A percentile compares a stretch with the other conserved stretches of the same genome.
Conservation (phyloP, 139 green algal genomes). For the Chlamydomonas asymmetrica region DNA sequence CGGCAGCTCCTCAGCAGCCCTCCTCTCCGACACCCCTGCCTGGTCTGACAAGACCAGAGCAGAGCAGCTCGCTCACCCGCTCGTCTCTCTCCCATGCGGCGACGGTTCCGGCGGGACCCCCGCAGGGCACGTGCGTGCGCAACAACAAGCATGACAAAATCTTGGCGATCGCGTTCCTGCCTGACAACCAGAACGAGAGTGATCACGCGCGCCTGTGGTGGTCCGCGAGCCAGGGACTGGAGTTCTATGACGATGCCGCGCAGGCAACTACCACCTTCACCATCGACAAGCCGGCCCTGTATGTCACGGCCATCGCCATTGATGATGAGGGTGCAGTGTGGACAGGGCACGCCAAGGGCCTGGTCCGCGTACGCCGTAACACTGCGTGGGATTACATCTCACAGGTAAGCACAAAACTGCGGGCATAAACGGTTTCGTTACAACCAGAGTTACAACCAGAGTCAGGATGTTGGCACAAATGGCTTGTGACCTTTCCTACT, state of each 20-base stretch:
- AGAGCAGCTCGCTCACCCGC: not conserved
- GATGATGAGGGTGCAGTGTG: conserved; percentile 48
- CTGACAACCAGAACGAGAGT: not conserved
- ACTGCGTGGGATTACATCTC: conserved; percentile 29
- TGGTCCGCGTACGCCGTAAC: conserved; percentile 33
- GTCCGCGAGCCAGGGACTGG: conserved; percentile 27
- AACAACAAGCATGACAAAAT: conserved; percentile 32
- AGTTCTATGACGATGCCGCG: conserved; percentile 42
- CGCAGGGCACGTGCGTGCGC: conserved; percentile 9
- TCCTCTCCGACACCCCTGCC: not conserved
- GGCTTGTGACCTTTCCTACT: not conserved
- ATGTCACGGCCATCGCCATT: conserved; percentile 32
- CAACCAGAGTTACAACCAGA: no score
- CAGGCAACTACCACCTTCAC: conserved; percentile 43
- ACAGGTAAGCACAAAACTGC: no score
- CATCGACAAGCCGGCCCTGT: conserved; percentile 20
- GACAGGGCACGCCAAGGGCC: conserved; percentile 44
- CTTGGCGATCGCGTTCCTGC: conserved; percentile 23
- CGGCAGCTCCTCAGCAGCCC: not conserved
- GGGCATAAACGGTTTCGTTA: no score
- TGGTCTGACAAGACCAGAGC: no score
- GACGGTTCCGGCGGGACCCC: not conserved
- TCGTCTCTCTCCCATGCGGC: not conserved
- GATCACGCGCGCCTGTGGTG: conserved; percentile 38
- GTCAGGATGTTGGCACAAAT: not conserved